phyloP scores from a whole-genome alignment of 768 basidiomycete genomes.

The Hysterangium stoloniferum region DNA sequence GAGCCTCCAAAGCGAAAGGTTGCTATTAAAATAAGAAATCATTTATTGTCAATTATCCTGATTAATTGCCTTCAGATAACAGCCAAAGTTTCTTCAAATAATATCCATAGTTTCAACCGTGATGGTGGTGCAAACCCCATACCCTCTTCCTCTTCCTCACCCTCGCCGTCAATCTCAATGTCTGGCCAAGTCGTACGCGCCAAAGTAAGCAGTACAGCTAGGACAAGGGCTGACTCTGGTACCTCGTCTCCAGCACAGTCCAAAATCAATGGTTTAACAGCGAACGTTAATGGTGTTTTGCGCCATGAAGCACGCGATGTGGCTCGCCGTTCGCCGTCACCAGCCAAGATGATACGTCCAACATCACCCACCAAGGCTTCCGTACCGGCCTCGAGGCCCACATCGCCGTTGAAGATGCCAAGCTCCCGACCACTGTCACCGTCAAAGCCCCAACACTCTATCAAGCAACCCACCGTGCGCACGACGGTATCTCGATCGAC shows the following conservation, averaged over 20 bases:
- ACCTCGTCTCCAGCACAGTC: not conserved
- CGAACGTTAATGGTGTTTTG: not conserved
- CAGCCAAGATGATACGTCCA: slow-evolving; percentile 11
- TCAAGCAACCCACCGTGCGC: not conserved
- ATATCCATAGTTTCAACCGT: not conserved
- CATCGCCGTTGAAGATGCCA: not conserved
- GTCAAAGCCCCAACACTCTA: not conserved
- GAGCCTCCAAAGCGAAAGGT: slow-evolving; percentile 10
- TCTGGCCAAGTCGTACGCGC: slow-evolving; percentile 6
- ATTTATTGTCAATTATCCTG: not conserved
- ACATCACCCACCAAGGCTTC: slow-evolving; percentile 4
- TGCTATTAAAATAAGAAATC: not conserved
- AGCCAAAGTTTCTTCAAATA: slow-evolving; percentile 1
- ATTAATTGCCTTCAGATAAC: slow-evolving; percentile 3
- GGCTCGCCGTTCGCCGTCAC: slow-evolving; percentile 10
- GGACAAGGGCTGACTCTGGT: not conserved
- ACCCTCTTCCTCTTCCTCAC: not conserved
- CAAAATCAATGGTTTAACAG: too few relatives aligned
- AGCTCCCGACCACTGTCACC: not conserved
- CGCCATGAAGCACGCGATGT: not conserved
- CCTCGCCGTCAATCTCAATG: not conserved
- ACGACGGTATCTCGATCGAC: not conserved
- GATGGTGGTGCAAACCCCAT: not conserved
- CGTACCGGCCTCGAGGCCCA: not conserved
- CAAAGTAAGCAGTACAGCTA: slow-evolving; percentile 9